A percentile compares a stretch with the other conserved stretches of the same genome.
Evolutionary conservation across 1,139 yeast species (phyloP).

Genomic region (Candida tropicalis): DNA sequence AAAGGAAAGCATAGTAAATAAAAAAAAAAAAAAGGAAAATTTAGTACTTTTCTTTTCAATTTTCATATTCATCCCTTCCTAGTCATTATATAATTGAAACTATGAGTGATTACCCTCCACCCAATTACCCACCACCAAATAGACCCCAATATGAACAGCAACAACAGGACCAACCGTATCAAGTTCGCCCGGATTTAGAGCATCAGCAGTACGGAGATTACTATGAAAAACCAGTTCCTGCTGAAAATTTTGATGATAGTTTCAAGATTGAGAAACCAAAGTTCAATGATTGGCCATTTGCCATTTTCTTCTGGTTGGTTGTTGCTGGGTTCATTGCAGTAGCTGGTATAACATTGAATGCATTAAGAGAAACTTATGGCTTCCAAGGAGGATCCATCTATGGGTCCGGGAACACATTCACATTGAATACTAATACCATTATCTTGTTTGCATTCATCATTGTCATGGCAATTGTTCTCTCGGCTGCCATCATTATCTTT

Average conservation of each 20-base stretch:
- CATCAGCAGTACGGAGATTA: constrained; percentile 23
- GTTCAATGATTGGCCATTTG: constrained; percentile 75
- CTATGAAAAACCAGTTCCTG: constrained; percentile 37
- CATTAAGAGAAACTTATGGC: constrained; percentile 57
- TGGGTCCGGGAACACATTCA: constrained; percentile 51
- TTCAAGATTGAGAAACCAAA: constrained; percentile 68
- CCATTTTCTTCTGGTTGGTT: constrained; percentile 61
- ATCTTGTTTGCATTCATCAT: constrained; percentile 70
- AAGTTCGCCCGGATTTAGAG: constrained; percentile 29
- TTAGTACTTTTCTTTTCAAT: neutral
- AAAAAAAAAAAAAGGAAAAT: neutral
- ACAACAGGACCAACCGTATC: constrained; percentile 12
- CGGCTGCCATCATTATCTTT: constrained; percentile 55
- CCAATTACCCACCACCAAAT: constrained; percentile 10
- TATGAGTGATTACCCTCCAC: constrained; percentile 11
- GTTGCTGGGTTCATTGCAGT: constrained; percentile 72
- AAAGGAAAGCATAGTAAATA: neutral
- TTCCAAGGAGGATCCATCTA: constrained; percentile 71
- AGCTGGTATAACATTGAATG: constrained; percentile 68
- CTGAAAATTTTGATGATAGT: constrained; percentile 58
- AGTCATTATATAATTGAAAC: neutral
- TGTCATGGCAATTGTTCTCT: constrained; percentile 60
- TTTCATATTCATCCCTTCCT: neutral
- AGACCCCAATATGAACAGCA: constrained; percentile 11
- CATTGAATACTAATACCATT: constrained; percentile 73